These are phyloP conservation scores for Geotrichum candidum DNA, from an alignment of 1,139 yeast genomes.

Conservation along the genomic window DNA sequence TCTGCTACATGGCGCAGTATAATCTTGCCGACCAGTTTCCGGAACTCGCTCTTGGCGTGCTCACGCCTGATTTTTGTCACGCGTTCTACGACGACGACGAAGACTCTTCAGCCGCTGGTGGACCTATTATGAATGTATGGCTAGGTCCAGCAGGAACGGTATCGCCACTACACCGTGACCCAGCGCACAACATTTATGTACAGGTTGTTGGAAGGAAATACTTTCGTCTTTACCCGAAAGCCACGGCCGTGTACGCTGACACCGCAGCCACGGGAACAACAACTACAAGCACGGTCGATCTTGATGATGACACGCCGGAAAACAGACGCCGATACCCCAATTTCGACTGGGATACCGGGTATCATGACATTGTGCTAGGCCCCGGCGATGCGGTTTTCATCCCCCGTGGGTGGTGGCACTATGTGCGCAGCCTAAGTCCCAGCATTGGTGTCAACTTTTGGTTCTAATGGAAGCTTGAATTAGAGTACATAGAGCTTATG, in stretches of 20 bases:
- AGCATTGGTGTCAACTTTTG: constrained; percentile 28
- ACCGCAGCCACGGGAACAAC: constrained; percentile 15
- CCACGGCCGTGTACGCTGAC: constrained; percentile 18
- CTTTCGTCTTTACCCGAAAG: constrained; percentile 23
- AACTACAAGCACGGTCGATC: constrained; percentile 25
- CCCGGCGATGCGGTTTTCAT: constrained; percentile 29
- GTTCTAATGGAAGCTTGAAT: constrained; percentile 18
- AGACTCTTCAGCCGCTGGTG: not conserved
- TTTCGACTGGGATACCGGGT: constrained; percentile 25
- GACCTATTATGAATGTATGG: constrained; percentile 23
- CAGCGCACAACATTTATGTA: constrained; percentile 24
- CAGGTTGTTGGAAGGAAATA: constrained; percentile 29
- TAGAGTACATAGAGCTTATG: not conserved
- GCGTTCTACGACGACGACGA: not conserved
- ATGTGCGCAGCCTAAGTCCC: constrained; percentile 22
- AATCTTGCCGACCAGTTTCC: constrained; percentile 23
- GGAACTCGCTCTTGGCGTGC: constrained; percentile 20
- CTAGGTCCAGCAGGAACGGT: constrained; percentile 28
- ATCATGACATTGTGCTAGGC: constrained; percentile 22
- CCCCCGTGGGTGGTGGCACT: constrained; percentile 31
- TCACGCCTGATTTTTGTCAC: constrained; percentile 22
- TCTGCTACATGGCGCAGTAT: constrained; percentile 25
- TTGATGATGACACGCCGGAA: constrained; percentile 13
- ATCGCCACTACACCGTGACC: constrained; percentile 28
- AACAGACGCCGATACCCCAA: constrained; percentile 20